phyloP scores from a whole-genome alignment of 1,284 basidiomycete genomes.

The Fomitopsis betulina region DNA sequence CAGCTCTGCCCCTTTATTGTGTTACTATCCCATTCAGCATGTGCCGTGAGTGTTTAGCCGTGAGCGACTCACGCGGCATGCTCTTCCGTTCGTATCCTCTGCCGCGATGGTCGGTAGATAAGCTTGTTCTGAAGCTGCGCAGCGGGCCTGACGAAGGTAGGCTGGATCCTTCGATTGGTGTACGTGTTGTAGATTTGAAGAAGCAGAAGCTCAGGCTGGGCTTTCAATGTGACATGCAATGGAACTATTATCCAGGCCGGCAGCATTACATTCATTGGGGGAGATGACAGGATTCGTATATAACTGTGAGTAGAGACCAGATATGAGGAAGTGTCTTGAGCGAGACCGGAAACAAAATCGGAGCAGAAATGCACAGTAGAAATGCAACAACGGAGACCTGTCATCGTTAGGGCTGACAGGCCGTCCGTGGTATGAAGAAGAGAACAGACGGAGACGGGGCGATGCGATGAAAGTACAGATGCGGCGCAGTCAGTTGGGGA shows the following conservation, averaged over 20 bases:
- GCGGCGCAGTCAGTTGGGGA: background rate
- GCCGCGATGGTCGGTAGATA: background rate
- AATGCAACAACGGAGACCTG: background rate
- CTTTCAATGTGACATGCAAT: no score
- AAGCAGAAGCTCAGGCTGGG: no score
- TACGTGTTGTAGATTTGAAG: no score
- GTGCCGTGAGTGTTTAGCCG: background rate
- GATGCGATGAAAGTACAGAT: background rate
- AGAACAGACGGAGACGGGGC: background rate
- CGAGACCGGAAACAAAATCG: background rate
- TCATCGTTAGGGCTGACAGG: background rate
- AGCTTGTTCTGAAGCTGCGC: background rate
- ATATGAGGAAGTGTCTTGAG: no score
- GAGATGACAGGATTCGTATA: no score
- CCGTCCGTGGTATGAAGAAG: background rate
- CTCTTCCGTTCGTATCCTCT: background rate
- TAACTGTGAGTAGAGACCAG: no score
- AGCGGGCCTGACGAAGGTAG: background rate
- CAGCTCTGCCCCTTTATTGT: background rate
- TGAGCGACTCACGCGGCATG: conserved; percentile 1
- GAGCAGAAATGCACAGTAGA: background rate
- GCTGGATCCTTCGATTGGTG: no score
- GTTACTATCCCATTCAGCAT: background rate
- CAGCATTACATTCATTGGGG: no score
- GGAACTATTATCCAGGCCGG: no score